Evolutionary conservation across 2,329 filamentous ascomycete genomes (phyloP), one percentile per base, ranked within the genome.

Genomic region (Eutypa lata): DNA sequence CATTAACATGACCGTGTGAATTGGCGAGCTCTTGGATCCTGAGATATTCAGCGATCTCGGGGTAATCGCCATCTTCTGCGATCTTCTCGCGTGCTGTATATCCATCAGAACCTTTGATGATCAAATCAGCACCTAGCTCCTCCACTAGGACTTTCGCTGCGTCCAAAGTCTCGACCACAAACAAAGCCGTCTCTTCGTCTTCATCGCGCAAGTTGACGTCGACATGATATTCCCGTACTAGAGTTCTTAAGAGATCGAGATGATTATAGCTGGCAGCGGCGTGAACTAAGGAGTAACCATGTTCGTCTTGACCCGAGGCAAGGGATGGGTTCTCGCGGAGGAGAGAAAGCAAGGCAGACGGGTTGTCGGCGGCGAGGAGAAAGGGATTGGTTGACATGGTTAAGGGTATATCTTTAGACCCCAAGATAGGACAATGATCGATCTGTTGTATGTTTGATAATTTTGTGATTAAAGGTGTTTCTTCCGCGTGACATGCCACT

Each of bases 211-310:
- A 76, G 68, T 97, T 87, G 47, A 91, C 82, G 55, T 92, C 77
- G 22, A 93, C 92, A 13, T 84, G 73, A 71, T 92, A 90, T 33
- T 93, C 89, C 46, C 77, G 77, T 26, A 96, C 78, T 6, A 99
- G 80, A 0, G 83, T 72, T 54, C 89, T 87, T 16, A 97, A 80
- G 16, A 99, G 84, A 51, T 89, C 83, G 35, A 90, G 74, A 68
- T 97, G 92, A 68, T 88, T 89, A 79, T 97, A 99, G 61, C 92
- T 97, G 18, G 90, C 87, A 16, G 93, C 91, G 49, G 94, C 94
- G 72, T 99, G 94, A 47, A 97, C 77, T 24, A 97, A 84, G 46
- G 91, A 96, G 76, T 99, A 99, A 64, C 94, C 94, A 66, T 97
- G 89, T 54, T 88, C 85, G 71, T 99, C 94, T 73, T 96, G 90